Conservation (phyloP, 179 eudicot species). For the Carnegiea gigantea region DNA sequence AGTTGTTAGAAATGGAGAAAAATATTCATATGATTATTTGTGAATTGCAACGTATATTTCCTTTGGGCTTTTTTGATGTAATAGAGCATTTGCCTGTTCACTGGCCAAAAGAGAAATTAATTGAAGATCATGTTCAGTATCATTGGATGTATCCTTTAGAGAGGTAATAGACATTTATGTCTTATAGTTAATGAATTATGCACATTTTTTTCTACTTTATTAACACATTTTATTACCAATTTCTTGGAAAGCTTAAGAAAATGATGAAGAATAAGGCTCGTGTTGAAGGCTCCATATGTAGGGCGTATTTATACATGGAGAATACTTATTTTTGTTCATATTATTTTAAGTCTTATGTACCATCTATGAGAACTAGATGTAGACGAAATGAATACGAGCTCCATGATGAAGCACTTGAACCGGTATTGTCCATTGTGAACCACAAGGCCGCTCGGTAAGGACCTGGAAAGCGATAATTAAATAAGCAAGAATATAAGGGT, state of each 20-base stretch:
- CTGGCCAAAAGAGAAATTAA: not conserved
- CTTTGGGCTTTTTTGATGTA: too few species aligned
- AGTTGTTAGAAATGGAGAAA: not conserved
- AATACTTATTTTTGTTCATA: not conserved
- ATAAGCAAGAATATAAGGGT: not conserved
- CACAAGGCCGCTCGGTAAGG: not conserved
- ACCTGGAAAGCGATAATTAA: not conserved
- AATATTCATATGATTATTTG: not conserved
- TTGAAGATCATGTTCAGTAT: not conserved
- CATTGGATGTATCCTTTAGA: not conserved
- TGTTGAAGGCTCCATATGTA: slow-evolving; percentile 21
- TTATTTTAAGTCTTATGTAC: slow-evolving; percentile 11
- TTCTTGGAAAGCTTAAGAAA: not conserved
- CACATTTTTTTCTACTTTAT: not conserved
- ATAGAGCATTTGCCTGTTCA: not conserved
- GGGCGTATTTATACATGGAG: slow-evolving; percentile 13
- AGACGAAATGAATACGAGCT: not conserved
- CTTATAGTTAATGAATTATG: not conserved
- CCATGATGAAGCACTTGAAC: not conserved
- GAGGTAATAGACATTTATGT: not conserved
- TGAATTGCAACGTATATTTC: too few species aligned
- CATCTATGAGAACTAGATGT: not conserved
- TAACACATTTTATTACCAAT: not conserved
- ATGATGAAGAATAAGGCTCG: slow-evolving; percentile 3
- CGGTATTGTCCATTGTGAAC: not conserved